Conservation (phyloP, 192 early-diverging fungal genomes). For the Coemansia reversa region DNA sequence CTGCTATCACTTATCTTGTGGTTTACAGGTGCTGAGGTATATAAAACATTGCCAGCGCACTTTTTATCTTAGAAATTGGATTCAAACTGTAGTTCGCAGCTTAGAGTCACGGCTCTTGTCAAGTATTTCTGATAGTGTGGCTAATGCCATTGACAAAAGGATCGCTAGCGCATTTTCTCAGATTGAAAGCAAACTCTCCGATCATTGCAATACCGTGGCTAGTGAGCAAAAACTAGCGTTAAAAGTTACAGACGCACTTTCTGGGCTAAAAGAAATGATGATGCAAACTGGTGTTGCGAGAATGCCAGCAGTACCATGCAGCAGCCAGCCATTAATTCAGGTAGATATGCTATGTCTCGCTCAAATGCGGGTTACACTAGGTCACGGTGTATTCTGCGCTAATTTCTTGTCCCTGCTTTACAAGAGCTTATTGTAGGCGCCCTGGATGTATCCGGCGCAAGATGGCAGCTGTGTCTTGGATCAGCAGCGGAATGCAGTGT, state of each 20-base stretch:
- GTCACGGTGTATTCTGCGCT: background rate
- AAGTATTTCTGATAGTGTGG: conserved; percentile 1
- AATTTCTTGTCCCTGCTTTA: background rate
- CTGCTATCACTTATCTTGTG: background rate
- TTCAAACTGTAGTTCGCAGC: conserved; percentile 10
- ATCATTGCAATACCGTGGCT: background rate
- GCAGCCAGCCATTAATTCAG: background rate
- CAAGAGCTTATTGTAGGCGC: background rate
- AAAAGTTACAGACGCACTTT: background rate
- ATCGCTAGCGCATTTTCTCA: background rate
- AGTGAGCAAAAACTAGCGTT: background rate
- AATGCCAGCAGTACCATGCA: background rate
- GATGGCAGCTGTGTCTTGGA: background rate
- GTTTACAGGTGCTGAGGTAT: background rate
- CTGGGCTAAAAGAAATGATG: background rate
- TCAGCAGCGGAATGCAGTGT: background rate
- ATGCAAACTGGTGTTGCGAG: background rate
- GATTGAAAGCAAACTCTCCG: conserved; percentile 3
- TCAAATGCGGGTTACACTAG: background rate
- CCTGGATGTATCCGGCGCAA: background rate
- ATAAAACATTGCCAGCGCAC: background rate
- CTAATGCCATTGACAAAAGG: conserved; percentile 6
- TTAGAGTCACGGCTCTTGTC: conserved; percentile 17
- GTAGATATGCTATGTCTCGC: background rate
- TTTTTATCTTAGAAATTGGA: background rate